Evolutionary conservation across 2,329 filamentous ascomycete species (phyloP), one percentile per base, ranked within the genome.

Genomic region (Leptographium radiaticola): DNA sequence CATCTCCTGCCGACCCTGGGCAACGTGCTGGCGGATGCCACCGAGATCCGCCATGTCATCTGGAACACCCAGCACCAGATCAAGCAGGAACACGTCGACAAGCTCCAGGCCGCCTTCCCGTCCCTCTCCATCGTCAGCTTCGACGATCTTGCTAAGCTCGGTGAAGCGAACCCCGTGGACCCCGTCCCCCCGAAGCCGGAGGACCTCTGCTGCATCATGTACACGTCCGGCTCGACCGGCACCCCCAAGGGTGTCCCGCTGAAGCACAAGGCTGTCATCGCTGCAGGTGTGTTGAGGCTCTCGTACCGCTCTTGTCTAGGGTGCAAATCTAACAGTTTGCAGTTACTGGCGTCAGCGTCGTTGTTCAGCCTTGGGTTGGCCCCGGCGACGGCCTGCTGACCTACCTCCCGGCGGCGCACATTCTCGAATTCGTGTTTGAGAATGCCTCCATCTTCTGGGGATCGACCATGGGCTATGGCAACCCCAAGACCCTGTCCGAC

Each of bases 371-470:
- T 25, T 89, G 86, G 66, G 78, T 94, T 58, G 83, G 84, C 31
- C 86, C 86, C 31, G 85, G 85, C 16, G 89, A 95, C 65, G 79
- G 80, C 50, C 75, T 95, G 49, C 75, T 95, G 52, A 86, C 89
- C 42, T 95, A 94, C 67, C 81, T 95, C 2, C 89, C 89, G 6
- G 79, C 89, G 53, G 87, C 89, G 2, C 89, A 95, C 65, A 95
- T 95, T 64, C 79, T 95, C 62, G 89, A 95, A 67, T 91, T 89
- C 64, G 86, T 94, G 60, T 93, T 95, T 64, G 89, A 95, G 70
- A 91, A 90, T 64, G 79, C 86, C 12, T 83, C 81, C 56, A 70
- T 95, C 58, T 89, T 80, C 73, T 94, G 88, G 88, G 89, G 89
- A 63, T 81, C 86, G 54, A 87, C 83, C 53, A 89, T 95, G 84